Evolutionary conservation across 176 grass and related monocot species (phyloP), one percentile per base, ranked within the genome.

Genomic region (Oryza brachyantha): DNA sequence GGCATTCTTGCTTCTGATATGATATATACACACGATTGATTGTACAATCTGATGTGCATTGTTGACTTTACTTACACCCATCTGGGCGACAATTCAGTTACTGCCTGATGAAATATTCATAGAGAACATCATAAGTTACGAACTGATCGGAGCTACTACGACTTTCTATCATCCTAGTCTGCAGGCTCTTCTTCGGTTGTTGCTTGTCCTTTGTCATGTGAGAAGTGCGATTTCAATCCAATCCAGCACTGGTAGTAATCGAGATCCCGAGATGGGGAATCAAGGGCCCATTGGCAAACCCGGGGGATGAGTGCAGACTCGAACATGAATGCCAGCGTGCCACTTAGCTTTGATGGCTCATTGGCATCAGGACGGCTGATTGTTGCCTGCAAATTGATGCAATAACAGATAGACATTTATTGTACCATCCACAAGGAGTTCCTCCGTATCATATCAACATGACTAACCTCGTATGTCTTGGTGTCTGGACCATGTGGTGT

Each of bases 401-500:
- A 77, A 70, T 10, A 25, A 46, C 48, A 10, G 2, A 24, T 57
- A 10, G 0, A 1, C 52, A 57, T 32, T 1, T 32, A 32, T 32
- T 32, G 2, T 57, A 10, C 52, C n/a, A 24, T n/a, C 52, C n/a
- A 57, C 52, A 57, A 57, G 52, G 52, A 57, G 10, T 57, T 57
- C 19, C 8, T 57, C 25, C 13, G 8, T 32, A 62, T 35, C 32
- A 35, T 40, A 29, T 73, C 7, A 31, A n/a, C 8, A 48, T 32
- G 57, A 50, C 25, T 73, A 65, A 92, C 90, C 83, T 98, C 95
- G 11, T 92, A 98, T 1, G 92, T 94, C 80, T 77, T 92, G 17
- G 92, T 93, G 78, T 98, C 95, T n/a, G 95, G 92, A 22, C 95
- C 95, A 73, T 98, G 95, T 10, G 95, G 95, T 29, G 90, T 98